Percentiles rank a stretch among this genome's conserved stretches.
Evolutionary conservation across 768 basidiomycete genomes (phyloP).

Genomic region (Termitomyces sp.): DNA sequence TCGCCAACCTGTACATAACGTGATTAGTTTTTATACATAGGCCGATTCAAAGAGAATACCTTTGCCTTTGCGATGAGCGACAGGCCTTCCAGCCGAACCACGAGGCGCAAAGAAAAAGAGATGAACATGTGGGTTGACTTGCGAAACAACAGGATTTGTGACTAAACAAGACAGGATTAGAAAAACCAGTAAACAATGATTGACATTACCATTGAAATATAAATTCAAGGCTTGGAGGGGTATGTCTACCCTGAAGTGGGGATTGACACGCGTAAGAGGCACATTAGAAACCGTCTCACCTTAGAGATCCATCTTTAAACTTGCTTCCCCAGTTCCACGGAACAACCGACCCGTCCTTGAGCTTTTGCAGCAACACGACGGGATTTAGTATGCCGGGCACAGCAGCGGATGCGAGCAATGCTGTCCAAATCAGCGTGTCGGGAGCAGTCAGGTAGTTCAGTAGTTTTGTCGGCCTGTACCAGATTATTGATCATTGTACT

Average conservation of each 20-base stretch:
- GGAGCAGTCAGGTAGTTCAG: conserved; percentile 97
- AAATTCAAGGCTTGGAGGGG: conserved; percentile 83
- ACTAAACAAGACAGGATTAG: conserved; percentile 37
- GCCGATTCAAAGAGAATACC: conserved; percentile 34
- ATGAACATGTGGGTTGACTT: conserved; percentile 91
- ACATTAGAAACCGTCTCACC: conserved; percentile 35
- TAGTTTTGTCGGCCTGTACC: conserved; percentile 81
- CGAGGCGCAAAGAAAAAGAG: conserved; percentile 92
- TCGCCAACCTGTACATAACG: conserved; percentile 67
- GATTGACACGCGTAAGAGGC: not conserved
- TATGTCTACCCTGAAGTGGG: conserved; percentile 74
- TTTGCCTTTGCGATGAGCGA: conserved; percentile 91
- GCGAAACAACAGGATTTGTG: conserved; percentile 89
- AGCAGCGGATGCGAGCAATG: conserved; percentile 83
- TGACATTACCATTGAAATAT: conserved; percentile 72
- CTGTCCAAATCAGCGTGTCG: conserved; percentile 81
- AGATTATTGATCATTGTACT: conserved; percentile 4
- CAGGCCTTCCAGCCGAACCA: conserved; percentile 88
- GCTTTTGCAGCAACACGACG: conserved; percentile 92
- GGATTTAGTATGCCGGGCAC: conserved; percentile 95
- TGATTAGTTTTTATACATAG: not conserved
- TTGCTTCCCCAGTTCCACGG: conserved; percentile 95
- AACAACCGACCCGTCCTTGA: conserved; percentile 68
- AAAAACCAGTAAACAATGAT: not conserved
- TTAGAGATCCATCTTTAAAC: conserved; percentile 89